Evolutionary conservation across 352 stramenopile species (phyloP), one percentile per base, ranked within the genome.

Genomic region (Globisporangium apiculatum): DNA sequence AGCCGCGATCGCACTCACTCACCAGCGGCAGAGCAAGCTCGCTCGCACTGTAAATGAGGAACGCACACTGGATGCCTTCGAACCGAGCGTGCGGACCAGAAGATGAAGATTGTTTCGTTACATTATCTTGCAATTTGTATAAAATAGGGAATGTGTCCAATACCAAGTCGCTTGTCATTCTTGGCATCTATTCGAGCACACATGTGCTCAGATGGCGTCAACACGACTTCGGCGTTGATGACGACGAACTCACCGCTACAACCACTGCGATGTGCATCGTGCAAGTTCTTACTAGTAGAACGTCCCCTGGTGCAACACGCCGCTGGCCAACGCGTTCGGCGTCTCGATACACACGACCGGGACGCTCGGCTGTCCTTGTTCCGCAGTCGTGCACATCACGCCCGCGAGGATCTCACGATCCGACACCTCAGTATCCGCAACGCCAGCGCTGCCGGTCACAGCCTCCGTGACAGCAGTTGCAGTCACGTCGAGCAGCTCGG

Each of bases 271-370:
- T 49, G 15, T 37, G 7, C 8, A 35, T 24, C 24, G 36, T 58
- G 57, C 51, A 35, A 24, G 18, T 1, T 2, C 18, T 24, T 24
- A 24, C 18, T 24, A 24, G 18, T 24, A 24, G 18, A 24, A 24
- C 2, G 18, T 6, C 5, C 49, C 57, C 35, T 40, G 38, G 31
- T 59, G 58, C 52, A 45, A 36, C 10, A 37, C 11, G 14, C 51
- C 45, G 8, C 35, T 50, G 3, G 38, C 58, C 4, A 18, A 54
- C 15, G 43, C 37, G 40, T 41, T 56, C 42, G 42, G 41, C 12
- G 58, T 58, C 37, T 64, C 52, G 5, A 42, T 58, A 24, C 58
- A 64, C n/a, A 58, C 58, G 18, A 64, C 18, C 3, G 17, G 17
- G 14, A 64, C 58, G 40, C 37, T 37, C 31, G 40, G 43, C 15